Percentiles rank a stretch among this genome's conserved stretches.
Evolutionary conservation across 2,329 filamentous ascomycete genomes (phyloP).

Genomic region (Colletotrichum spinosum): DNA sequence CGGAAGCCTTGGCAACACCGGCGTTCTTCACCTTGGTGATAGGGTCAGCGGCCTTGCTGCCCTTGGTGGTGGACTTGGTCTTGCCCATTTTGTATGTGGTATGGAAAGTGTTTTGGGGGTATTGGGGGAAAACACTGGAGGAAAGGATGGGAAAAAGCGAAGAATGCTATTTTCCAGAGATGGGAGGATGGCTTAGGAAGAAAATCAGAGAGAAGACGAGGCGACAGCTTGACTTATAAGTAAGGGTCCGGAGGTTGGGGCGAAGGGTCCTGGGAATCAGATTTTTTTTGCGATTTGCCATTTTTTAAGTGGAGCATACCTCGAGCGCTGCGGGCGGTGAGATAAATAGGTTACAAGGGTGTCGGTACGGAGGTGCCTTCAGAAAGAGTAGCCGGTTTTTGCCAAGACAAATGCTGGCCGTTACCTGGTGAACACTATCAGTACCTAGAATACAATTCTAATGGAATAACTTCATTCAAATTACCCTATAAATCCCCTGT

Average conservation of each 20-base stretch:
- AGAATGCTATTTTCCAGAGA: constrained; percentile 32
- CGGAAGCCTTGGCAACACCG: constrained; percentile 74
- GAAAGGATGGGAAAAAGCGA: constrained; percentile 16
- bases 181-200: constrained; percentile 26
- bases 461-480: no score
- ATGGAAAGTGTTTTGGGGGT: constrained; percentile 4
- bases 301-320: constrained; percentile 35
- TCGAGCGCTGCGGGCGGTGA: constrained; percentile 33
- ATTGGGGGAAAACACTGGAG: not conserved
- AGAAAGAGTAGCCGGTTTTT: no score
- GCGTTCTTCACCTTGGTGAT: constrained; percentile 71
- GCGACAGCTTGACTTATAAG: constrained; percentile 36
- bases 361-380: no score
- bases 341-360: constrained; percentile 10
- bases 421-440: no score
- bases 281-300: constrained; percentile 38
- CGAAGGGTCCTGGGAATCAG: constrained; percentile 37
- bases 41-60: constrained; percentile 57
- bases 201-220: constrained; percentile 13
- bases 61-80: constrained; percentile 71
- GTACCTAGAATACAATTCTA: no score
- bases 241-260: constrained; percentile 36
- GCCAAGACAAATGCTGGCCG: no score
- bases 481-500: no score
- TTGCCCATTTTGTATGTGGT: constrained; percentile 63